Percentiles rank a stretch among this genome's conserved stretches.
Conservation (phyloP, 768 basidiomycete species). For the Amanita molliuscula region DNA sequence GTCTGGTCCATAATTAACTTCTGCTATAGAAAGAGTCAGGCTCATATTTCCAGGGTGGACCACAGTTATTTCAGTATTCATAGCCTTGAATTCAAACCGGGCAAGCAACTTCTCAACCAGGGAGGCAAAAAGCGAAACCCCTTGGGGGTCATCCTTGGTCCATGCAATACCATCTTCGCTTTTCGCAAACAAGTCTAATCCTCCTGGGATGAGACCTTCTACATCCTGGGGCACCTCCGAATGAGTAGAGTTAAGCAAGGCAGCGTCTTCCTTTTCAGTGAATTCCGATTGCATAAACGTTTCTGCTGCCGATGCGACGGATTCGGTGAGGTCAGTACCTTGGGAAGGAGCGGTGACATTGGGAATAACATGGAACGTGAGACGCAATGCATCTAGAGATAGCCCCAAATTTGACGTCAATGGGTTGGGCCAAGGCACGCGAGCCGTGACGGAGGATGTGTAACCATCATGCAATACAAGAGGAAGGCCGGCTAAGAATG, state of each 20-base stretch:
- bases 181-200: conserved; percentile 45
- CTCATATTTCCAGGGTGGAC: conserved; percentile 55
- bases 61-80: conserved; percentile 57
- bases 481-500: conserved; percentile 53
- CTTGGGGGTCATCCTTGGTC: conserved; percentile 51
- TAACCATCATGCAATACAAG: conserved; percentile 60
- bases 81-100: conserved; percentile 67
- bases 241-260: conserved; percentile 60
- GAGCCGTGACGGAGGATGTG: conserved; percentile 64
- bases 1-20: conserved; percentile 50
- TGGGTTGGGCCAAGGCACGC: conserved; percentile 81
- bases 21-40: conserved; percentile 46
- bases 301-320: conserved; percentile 77
- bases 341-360: conserved; percentile 12
- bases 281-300: conserved; percentile 83
- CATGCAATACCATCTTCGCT: conserved; percentile 30
- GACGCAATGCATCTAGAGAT: conserved; percentile 55
- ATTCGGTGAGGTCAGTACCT: conserved; percentile 50
- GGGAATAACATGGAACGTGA: conserved; percentile 46
- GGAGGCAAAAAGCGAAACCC: conserved; percentile 72
- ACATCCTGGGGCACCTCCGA: conserved; percentile 23
- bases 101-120: conserved; percentile 73
- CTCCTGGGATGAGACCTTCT: conserved; percentile 55
- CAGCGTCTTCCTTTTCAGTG: conserved; percentile 56
- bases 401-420: conserved; percentile 64